Evolutionary conservation across 768 basidiomycete species (phyloP), one percentile per base, ranked within the genome.

Genomic region (Mycena maculata): DNA sequence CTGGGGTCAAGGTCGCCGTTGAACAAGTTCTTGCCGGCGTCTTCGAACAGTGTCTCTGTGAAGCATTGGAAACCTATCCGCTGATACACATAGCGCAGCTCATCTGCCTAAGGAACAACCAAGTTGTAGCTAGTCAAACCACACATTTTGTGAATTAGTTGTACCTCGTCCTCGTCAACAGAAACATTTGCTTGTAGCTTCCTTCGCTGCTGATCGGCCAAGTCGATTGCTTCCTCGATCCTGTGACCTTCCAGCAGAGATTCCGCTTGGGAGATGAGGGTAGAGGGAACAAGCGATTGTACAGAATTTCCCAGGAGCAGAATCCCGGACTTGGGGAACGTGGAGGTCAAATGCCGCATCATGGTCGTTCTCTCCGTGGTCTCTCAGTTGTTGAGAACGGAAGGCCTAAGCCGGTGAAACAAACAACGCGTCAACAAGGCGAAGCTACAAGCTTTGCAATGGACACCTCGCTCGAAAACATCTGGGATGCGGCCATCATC

Each of bases 1-100:
- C 95, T 87, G 0, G 95, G 93, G 78, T 98, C 95, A n/a, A 94
- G 79, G 48, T 90, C 87, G 38, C 94, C 95, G 60, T 88, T 85
- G 73, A 92, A 89, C 62, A 97, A 85, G 72, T 93, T 86, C 68
- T 86, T 87, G 20, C 90, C 91, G 1, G 95, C 95, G 63, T 94
- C 91, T 67, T 92, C 90, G 75, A 98, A 96, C 54, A 90, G 82
- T 0, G 93, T 94, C 75, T 94, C 92, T 31, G 82, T 76, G 74
- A 96, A 85, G 71, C 90, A 90, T 76, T 90, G 86, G 74, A 92
- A 92, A 18, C 93, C 95, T 58, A 96, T 87, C 36, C 89, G 88
- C 71, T 94, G 92, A 75, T 93, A 93, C 38, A 94, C 84, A 70
- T 93, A 94, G 65, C 86, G 85, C 52, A 95, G 80, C 71, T 92